These are phyloP conservation scores for Akanthomyces muscarius DNA, from an alignment of 2,329 filamentous ascomycete genomes.

Conservation along the genomic window DNA sequence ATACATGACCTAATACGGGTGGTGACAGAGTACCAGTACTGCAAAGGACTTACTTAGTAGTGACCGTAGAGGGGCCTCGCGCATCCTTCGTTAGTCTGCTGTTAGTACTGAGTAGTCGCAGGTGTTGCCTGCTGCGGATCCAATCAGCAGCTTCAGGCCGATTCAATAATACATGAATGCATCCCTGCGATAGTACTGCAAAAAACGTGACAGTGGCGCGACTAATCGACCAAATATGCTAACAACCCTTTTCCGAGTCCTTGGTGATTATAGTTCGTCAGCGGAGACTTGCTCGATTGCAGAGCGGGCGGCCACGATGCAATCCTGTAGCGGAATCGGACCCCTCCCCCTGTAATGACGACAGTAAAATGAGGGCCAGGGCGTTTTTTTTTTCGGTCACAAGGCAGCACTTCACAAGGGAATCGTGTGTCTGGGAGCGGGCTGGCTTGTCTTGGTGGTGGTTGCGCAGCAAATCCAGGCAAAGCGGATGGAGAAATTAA, in stretches of 20 bases:
- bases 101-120: too few species aligned
- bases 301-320: not conserved
- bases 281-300: not conserved
- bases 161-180: not conserved
- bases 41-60: too few species aligned
- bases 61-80: too few species aligned
- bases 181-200: not conserved
- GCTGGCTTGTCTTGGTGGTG: not conserved
- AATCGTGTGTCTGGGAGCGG: not conserved
- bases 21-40: too few species aligned
- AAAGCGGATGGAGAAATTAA: not conserved
- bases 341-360: constrained; percentile 2
- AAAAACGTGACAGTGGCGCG: not conserved
- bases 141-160: not conserved
- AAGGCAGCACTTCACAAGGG: not conserved
- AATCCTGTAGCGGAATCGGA: not conserved
- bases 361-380: not conserved
- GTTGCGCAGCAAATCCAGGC: not conserved
- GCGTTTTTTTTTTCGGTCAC: not conserved
- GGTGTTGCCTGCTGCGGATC: not conserved
- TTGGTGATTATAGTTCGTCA: not conserved
- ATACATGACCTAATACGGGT: too few species aligned
- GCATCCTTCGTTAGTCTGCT: too few species aligned
- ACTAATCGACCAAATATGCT: not conserved
- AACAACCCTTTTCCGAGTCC: not conserved